Evolutionary conservation across 768 basidiomycete species (phyloP).

Genomic region (Russula sp.): DNA sequence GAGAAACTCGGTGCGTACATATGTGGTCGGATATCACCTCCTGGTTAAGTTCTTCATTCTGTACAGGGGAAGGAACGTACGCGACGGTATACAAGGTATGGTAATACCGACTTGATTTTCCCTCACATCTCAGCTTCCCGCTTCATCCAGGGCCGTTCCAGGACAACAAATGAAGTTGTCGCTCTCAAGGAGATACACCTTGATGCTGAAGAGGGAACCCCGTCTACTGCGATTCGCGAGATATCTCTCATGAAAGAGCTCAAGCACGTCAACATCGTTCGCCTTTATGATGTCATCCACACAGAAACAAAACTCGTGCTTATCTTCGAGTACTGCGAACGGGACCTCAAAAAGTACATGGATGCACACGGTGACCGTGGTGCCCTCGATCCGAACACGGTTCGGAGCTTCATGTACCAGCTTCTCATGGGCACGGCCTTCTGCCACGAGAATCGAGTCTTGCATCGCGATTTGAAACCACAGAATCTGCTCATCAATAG

Average conservation of each 20-base stretch:
- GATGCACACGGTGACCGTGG: slow-evolving; percentile 95
- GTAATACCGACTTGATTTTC: neutral
- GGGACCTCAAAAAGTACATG: slow-evolving; percentile 99
- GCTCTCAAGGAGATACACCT: slow-evolving; percentile 99
- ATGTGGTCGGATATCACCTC: neutral
- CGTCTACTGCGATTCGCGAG: slow-evolving; percentile 97
- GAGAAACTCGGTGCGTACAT: slow-evolving; percentile 70
- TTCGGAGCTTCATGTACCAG: slow-evolving; percentile 97
- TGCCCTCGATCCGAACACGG: slow-evolving; percentile 79
- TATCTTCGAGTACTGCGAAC: slow-evolving; percentile 97
- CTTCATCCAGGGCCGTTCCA: slow-evolving; percentile 72
- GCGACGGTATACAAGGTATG: slow-evolving; percentile 95
- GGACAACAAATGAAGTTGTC: slow-evolving; percentile 98
- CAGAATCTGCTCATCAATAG: slow-evolving; percentile 97
- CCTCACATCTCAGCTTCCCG: slow-evolving; percentile 2
- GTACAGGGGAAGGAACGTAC: slow-evolving; percentile 82
- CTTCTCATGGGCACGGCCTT: slow-evolving; percentile 95
- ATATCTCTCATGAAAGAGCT: slow-evolving; percentile 99
- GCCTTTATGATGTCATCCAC: slow-evolving; percentile 97
- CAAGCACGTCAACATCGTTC: slow-evolving; percentile 97
- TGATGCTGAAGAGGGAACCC: slow-evolving; percentile 98
- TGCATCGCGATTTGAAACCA: slow-evolving; percentile 97
- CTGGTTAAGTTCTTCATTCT: neutral
- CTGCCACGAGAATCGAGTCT: slow-evolving; percentile 96
- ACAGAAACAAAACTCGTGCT: slow-evolving; percentile 97